These are phyloP conservation scores for Cryptococcus sp. DNA, from an alignment of 1,284 basidiomycete species.

Conservation along the genomic window DNA sequence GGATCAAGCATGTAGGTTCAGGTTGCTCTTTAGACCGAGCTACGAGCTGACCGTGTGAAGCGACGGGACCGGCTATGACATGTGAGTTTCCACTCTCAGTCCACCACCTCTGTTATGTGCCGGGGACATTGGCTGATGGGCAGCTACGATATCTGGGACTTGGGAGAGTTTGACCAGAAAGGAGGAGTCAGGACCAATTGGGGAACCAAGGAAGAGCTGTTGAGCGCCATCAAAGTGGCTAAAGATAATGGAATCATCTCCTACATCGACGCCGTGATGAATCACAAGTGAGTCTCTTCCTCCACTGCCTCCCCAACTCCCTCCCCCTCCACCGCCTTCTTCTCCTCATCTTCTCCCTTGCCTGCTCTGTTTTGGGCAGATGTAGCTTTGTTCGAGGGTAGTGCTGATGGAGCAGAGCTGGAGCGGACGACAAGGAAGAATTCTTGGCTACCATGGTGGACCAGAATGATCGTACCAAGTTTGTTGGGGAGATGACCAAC, in stretches of 20 bases:
- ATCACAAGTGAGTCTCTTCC: conserved; percentile 49
- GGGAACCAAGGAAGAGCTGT: conserved; percentile 79
- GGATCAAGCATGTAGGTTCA: conserved; percentile 30
- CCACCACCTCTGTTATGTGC: no score
- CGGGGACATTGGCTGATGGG: no score
- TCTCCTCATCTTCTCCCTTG: no score
- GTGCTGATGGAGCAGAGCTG: conserved; percentile 44
- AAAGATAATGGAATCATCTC: conserved; percentile 40
- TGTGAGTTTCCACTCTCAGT: conserved; percentile 21
- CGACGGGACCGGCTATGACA: conserved; percentile 45
- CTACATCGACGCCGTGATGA: conserved; percentile 52
- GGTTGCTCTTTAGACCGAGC: not conserved
- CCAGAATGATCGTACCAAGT: conserved; percentile 50
- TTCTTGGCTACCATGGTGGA: conserved; percentile 73
- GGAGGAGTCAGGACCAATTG: conserved; percentile 76
- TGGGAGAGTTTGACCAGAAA: conserved; percentile 89
- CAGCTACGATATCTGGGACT: conserved; percentile 66
- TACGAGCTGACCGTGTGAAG: conserved; percentile 7
- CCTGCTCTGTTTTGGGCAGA: no score
- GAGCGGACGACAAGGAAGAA: conserved; percentile 71
- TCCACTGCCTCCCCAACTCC: no score
- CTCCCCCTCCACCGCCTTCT: no score
- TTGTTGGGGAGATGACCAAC: conserved; percentile 58
- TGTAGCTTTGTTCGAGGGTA: no score
- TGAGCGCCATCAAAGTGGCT: conserved; percentile 56